A percentile compares a stretch with the other conserved stretches of the same genome.
These are phyloP conservation scores for Tulasnella sp. DNA, from an alignment of 768 basidiomycete genomes.

Conservation along the genomic window DNA sequence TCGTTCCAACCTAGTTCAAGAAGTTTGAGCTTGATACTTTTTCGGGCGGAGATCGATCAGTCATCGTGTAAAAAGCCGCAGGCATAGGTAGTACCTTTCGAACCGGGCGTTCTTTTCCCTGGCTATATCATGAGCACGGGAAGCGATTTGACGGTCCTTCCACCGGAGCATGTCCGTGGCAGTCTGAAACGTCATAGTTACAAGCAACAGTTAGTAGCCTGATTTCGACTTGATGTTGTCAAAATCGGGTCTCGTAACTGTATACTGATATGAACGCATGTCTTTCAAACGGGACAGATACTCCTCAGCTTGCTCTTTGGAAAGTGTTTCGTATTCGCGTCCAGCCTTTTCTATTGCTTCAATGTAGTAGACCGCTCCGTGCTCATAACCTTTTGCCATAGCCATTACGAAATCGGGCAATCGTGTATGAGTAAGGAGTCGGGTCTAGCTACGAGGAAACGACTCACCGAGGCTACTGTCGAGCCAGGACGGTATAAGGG, in stretches of 20 bases:
- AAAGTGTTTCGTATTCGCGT: not conserved
- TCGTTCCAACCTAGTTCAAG: not conserved
- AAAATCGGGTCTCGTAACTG: not conserved
- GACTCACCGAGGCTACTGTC: not conserved
- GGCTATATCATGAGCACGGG: not conserved
- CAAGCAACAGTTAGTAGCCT: not conserved
- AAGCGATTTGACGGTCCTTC: not conserved
- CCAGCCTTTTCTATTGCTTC: not conserved
- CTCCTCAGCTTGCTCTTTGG: not conserved
- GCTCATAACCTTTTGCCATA: too few relatives aligned
- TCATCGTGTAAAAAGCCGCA: too few relatives aligned
- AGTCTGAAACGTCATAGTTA: not conserved
- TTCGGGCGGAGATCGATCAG: too few relatives aligned
- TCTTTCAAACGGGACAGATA: not conserved
- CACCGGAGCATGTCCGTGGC: not conserved
- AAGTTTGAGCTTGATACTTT: not conserved
- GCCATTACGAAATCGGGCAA: too few relatives aligned
- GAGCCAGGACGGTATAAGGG: not conserved
- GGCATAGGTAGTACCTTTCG: not conserved
- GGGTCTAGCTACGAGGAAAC: not conserved
- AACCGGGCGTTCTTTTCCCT: not conserved
- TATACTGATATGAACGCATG: not conserved
- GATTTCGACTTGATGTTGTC: not conserved
- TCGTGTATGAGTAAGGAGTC: too few relatives aligned
- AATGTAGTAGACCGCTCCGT: not conserved